phyloP scores from a whole-genome alignment of 176 grass and related monocot species.

The Oryza punctata region DNA sequence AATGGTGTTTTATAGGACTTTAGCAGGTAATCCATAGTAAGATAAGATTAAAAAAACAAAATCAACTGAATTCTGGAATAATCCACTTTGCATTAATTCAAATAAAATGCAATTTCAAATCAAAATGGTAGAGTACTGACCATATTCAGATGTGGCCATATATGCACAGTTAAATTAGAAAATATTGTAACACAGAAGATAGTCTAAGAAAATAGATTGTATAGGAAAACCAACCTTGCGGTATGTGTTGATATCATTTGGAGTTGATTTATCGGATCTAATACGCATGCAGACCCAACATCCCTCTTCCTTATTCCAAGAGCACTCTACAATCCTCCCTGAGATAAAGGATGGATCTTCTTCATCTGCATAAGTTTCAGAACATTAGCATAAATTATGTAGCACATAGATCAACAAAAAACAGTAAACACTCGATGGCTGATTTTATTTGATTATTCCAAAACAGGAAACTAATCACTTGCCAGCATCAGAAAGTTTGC shows the following conservation, averaged over 20 bases:
- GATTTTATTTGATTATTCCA: background rate
- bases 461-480: constrained; percentile 6
- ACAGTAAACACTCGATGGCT: background rate
- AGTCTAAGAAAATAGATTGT: constrained; percentile 22
- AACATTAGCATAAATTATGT: constrained; percentile 15
- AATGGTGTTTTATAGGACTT: background rate
- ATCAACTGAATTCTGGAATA: constrained; percentile 12
- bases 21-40: constrained; percentile 7
- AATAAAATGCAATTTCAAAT: constrained; percentile 11
- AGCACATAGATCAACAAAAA: constrained; percentile 3
- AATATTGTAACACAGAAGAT: constrained; percentile 1
- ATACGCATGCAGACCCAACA: constrained; percentile 80
- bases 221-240: constrained; percentile 58
- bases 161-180: constrained; percentile 13
- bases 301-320: constrained; percentile 65
- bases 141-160: background rate
- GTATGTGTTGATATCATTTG: constrained; percentile 96
- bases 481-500: background rate
- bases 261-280: constrained; percentile 77
- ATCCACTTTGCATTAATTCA: background rate
- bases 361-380: constrained; percentile 43
- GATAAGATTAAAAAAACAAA: background rate
- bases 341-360: constrained; percentile 55
- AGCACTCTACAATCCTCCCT: constrained; percentile 85
- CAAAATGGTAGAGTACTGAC: constrained; percentile 1